Evolutionary conservation across 2,329 filamentous ascomycete species (phyloP), one percentile per base, ranked within the genome.

Genomic region (Botrytis aclada): DNA sequence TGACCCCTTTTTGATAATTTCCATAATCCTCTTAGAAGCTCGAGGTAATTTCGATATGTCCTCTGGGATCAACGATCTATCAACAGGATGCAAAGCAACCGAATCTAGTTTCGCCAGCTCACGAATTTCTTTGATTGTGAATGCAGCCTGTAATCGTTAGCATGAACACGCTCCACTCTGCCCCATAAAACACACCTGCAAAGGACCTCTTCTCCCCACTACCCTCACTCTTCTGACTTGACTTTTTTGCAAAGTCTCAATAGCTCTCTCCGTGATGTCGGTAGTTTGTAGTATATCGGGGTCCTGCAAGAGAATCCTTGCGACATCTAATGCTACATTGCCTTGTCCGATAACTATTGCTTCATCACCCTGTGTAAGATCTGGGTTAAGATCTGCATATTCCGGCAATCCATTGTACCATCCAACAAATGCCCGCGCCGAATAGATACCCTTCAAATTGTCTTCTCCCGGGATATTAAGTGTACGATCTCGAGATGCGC

Each of bases 331-430:
- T 0, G 96, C 96, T 14, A 99, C 96, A 82, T 99, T 99, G 25
- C 96, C 96, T 80, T 99, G 95, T 2, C 96, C 96, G 76, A 99
- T 90, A 65, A 99, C 87, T 45, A 98, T 89, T 1, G 93, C 96
- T 74, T 95, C 91, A 69, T 97, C 93, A 0, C 92, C 92, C 16
- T 86, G 85, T 0, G 89, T 88, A 39, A 98, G 86, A 79, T 94
- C 88, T 0, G 94, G 93, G n/a, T 87, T 84, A 12, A 97, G 84
- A 77, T 87, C 82, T 32, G 91, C 88, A 80, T 93, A 93, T 77
- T 97, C 93, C 0, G 96, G 96, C 4, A 97, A 86, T 4, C 96
- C 96, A 82, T 99, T 99, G 82, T 99, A 99, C 96, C 96, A 99
- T 29, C 95, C 96, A 1, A 99, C 96, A 81, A 98, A 98, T 56